Evolutionary conservation across 2,329 filamentous ascomycete species (phyloP).

Genomic region (Trichoderma hamatum): DNA sequence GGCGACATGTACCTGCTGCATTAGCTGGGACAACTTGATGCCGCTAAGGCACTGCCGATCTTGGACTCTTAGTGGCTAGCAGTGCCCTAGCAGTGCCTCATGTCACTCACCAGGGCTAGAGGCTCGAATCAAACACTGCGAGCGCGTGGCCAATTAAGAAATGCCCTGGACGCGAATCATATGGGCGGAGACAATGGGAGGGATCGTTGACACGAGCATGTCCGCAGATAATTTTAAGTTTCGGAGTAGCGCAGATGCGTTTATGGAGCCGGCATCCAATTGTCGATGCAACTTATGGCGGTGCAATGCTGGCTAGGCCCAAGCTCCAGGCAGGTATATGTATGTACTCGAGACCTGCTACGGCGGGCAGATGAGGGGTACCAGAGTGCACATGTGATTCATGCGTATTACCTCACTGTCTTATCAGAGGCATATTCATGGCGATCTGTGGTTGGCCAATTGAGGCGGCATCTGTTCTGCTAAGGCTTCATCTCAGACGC

Average conservation of each 20-base stretch:
- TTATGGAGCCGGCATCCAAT: neutral
- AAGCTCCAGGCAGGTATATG: too few species aligned
- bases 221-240: neutral
- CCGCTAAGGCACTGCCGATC: constrained; percentile 6
- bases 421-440: neutral
- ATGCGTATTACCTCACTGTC: neutral
- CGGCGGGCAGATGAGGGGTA: neutral
- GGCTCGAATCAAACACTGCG: neutral
- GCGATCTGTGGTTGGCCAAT: neutral
- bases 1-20: constrained; percentile 6
- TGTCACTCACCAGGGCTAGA: neutral
- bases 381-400: constrained; percentile 5
- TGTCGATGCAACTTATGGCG: neutral
- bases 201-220: neutral
- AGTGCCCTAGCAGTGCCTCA: neutral
- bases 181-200: neutral
- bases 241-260: neutral
- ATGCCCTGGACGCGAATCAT: neutral
- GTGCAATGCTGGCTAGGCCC: neutral
- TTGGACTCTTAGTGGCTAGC: neutral
- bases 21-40: constrained; percentile 7
- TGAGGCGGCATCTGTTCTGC: neutral
- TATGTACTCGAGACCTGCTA: neutral
- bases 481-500: neutral
- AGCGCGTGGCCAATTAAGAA: neutral